phyloP scores from a whole-genome alignment of 2,329 filamentous ascomycete genomes.

The Fusarium paranaense region DNA sequence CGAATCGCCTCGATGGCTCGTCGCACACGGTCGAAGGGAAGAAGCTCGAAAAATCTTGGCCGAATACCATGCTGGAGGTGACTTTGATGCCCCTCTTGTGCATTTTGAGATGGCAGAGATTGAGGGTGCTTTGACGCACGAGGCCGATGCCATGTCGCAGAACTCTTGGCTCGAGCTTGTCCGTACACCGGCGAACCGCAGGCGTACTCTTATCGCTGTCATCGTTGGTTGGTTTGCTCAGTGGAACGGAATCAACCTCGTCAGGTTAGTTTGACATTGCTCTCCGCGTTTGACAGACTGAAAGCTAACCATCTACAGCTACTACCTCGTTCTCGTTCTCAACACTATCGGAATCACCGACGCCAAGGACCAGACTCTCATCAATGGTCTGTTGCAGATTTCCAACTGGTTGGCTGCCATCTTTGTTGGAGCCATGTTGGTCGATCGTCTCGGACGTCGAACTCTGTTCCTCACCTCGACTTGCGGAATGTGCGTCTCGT shows the following conservation, averaged over 20 bases:
- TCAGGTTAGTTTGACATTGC: conserved; percentile 8
- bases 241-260: conserved; percentile 38
- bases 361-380: conserved; percentile 49
- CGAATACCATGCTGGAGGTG: conserved; percentile 56
- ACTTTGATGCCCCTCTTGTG: conserved; percentile 54
- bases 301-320: conserved; percentile 23
- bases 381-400: conserved; percentile 48
- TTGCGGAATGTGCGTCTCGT: conserved; percentile 51
- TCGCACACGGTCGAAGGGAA: conserved; percentile 48
- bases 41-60: conserved; percentile 53
- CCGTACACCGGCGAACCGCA: conserved; percentile 50
- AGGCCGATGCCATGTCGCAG: conserved; percentile 48
- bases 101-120: conserved; percentile 57
- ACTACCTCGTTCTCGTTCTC: conserved; percentile 54
- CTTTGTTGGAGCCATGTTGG: conserved; percentile 51
- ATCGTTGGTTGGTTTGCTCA: conserved; percentile 37
- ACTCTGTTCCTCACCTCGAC: conserved; percentile 54
- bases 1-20: conserved; percentile 46
- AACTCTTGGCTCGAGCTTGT: conserved; percentile 54
- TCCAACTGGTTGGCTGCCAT: conserved; percentile 54
- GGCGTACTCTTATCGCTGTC: conserved; percentile 36
- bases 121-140: conserved; percentile 47
- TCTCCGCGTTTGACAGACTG: no score
- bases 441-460: conserved; percentile 55
- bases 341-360: conserved; percentile 54